Evolutionary conservation across 306 rosid species (phyloP).

Genomic region (Quercus gilva): DNA sequence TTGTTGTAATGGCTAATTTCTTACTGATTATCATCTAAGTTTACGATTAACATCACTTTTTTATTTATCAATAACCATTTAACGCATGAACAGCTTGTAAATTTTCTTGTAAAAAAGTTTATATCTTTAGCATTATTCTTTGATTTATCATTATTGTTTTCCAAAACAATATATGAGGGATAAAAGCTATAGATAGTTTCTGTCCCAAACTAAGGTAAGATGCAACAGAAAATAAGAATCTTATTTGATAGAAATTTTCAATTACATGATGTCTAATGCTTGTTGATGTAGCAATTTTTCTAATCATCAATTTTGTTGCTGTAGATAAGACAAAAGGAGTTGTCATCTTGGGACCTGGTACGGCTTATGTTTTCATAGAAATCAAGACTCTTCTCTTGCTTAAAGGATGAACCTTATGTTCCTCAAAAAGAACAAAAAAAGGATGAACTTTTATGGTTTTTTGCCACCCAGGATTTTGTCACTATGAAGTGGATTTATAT

Average conservation of each 20-base stretch:
- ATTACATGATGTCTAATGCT: neutral
- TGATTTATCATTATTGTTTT: neutral
- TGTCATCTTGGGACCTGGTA: neutral
- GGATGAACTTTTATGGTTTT: too few species aligned
- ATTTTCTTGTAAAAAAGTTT: too few species aligned
- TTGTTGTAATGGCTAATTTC: rapidly evolving
- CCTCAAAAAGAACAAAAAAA: too few species aligned
- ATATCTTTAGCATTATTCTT: too few species aligned
- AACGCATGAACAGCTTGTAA: too few species aligned
- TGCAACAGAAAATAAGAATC: neutral
- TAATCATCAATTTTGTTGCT: neutral
- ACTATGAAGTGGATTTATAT: too few species aligned
- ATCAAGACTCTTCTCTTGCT: neutral
- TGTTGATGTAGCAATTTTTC: neutral
- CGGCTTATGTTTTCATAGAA: neutral
- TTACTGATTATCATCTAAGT: rapidly evolving
- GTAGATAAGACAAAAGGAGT: neutral
- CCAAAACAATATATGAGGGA: neutral
- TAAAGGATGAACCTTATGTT: neutral
- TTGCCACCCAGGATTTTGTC: too few species aligned
- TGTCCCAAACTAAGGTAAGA: neutral
- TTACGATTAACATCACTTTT: too few species aligned
- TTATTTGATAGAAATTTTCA: neutral
- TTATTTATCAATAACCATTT: too few species aligned
- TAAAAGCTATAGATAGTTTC: neutral